A percentile compares a stretch with the other conserved stretches of the same genome.
Evolutionary conservation across 208 protist species (phyloP).

Genomic region (Trypanosoma congolense): DNA sequence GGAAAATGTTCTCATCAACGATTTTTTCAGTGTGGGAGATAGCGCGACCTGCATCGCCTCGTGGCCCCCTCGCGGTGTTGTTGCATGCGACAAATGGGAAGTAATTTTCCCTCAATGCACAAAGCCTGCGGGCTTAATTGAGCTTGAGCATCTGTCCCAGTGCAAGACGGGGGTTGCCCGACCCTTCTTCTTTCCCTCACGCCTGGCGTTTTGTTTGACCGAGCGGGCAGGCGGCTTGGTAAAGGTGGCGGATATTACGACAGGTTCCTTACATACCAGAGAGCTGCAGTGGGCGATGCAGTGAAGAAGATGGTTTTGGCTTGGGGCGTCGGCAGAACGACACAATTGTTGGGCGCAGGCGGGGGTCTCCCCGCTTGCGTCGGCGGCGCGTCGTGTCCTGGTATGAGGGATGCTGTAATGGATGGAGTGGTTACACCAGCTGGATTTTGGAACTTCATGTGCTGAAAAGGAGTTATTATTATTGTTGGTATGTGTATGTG

Average conservation of each 20-base stretch:
- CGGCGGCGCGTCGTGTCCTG: not conserved
- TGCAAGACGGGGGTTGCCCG: not conserved
- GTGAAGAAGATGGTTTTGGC: not conserved
- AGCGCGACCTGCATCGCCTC: not conserved
- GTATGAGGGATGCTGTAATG: constrained; percentile 6
- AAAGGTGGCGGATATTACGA: constrained; percentile 89
- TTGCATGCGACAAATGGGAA: constrained; percentile 34
- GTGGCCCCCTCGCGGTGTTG: constrained; percentile 15
- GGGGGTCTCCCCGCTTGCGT: not conserved
- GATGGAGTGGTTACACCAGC: constrained; percentile 18
- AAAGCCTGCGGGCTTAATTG: constrained; percentile 24
- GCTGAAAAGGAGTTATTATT: not conserved
- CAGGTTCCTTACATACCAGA: constrained; percentile 52
- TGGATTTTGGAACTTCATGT: constrained; percentile 1
- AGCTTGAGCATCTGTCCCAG: not conserved
- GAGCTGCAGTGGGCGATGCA: not conserved
- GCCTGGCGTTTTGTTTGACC: constrained; percentile 71
- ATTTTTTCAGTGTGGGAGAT: constrained; percentile 19
- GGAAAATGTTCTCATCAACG: constrained; percentile 13
- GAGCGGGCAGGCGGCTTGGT: constrained; percentile 48
- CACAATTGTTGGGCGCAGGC: constrained; percentile 3
- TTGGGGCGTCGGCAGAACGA: constrained; percentile 15
- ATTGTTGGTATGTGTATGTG: too few relatives aligned
- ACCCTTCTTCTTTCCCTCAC: constrained; percentile 39
- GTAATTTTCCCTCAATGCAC: constrained; percentile 27